A percentile compares a stretch with the other conserved stretches of the same genome.
Conservation (phyloP, 2,329 filamentous ascomycete species). For the Fusarium sterilihyphosum region DNA sequence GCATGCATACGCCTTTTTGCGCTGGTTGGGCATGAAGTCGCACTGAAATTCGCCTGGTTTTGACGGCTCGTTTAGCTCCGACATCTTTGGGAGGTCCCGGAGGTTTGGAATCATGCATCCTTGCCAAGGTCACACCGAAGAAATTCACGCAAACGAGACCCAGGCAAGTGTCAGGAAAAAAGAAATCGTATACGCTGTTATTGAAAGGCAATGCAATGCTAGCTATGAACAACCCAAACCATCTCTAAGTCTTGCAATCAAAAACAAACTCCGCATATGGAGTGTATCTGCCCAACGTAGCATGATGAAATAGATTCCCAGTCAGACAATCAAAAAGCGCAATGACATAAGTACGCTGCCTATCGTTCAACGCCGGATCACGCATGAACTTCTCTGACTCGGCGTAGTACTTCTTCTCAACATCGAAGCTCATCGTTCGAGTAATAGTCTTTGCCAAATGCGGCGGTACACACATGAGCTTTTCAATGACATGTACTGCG, state of each 20-base stretch:
- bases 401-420: slow-evolving; percentile 19
- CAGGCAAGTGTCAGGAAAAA: neutral
- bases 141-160: neutral
- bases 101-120: neutral
- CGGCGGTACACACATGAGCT: neutral
- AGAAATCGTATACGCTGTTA: neutral
- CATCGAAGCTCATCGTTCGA: neutral
- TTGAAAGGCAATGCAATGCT: neutral
- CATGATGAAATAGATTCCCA: slow-evolving; percentile 17
- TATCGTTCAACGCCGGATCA: neutral
- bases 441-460: slow-evolving; percentile 4
- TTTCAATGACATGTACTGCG: slow-evolving; percentile 7
- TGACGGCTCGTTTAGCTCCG: neutral
- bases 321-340: slow-evolving; percentile 8
- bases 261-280: neutral
- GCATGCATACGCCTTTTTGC: neutral
- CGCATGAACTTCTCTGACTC: slow-evolving; percentile 8
- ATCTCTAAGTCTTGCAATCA: neutral
- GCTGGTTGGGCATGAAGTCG: neutral
- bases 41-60: neutral
- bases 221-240: neutral
- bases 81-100: neutral
- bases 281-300: slow-evolving; percentile 19
- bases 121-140: neutral
- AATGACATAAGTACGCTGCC: neutral